Evolutionary conservation across 1,139 yeast genomes (phyloP), one percentile per base, ranked within the genome.

Genomic region (Geotrichum histeridarum): DNA sequence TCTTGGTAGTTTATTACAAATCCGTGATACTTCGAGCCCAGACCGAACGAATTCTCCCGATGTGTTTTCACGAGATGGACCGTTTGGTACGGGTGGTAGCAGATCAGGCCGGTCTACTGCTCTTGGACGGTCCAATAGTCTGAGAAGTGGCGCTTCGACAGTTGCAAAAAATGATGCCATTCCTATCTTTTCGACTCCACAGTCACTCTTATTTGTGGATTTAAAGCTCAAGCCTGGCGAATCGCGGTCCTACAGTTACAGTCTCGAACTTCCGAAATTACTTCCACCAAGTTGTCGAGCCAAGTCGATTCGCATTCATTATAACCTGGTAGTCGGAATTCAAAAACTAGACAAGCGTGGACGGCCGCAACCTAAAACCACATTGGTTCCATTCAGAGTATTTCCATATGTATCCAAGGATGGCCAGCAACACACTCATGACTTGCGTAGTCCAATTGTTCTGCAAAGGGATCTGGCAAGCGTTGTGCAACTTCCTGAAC

Each of bases 121-220:
- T 11, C 18, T 12, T n/a, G 47, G 33, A 12, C 27, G 42, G 14
- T 15, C 33, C 15, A 17, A 18, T 27, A 17, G 42, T 12, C 36
- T 37, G 4, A 18, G 35, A 27, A 31, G 18, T 7, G 42, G 27
- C 2, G 42, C 42, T 12, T 32, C 38, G 12, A 18, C 45, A 9
- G 11, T 17, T 18, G 46, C 46, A 9, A 47, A 57, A 39, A 61
- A 61, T 7, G 63, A 68, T 27, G 67, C 67, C 22, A 62, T 85
- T 6, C 96, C 96, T 0, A 77, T 89, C 50, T 85, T 84, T 62
- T 73, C 91, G 2, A 84, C 95, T 0, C 82, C 88, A 0, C 96
- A 89, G 63, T 77, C 85, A 1, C 75, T 91, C 38, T 64, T 91
- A 48, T 91, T 90, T 67, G 79, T 93, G 17, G 88, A 87, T 57